A percentile compares a stretch with the other conserved stretches of the same genome.
Conservation (phyloP, 495 filamentous ascomycete species). For the Aspergillus nanangensis region DNA sequence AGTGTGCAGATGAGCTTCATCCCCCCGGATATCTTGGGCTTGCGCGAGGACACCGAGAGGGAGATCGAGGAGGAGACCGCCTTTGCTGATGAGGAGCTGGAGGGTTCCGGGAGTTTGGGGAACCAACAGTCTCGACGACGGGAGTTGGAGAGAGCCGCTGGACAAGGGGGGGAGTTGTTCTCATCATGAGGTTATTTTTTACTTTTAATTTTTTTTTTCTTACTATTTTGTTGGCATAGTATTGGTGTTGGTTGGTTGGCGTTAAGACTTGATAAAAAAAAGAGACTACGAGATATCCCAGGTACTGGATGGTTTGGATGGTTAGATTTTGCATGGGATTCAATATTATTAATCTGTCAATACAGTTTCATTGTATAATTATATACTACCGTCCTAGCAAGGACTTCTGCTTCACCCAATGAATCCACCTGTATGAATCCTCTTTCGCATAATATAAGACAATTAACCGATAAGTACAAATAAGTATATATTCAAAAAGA, state of each 20-base stretch:
- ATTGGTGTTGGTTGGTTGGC: constrained; percentile 9
- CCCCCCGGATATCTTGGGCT: constrained; percentile 67
- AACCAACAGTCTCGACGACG: constrained; percentile 25
- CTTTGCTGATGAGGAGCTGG: constrained; percentile 48
- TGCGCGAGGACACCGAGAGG: constrained; percentile 76
- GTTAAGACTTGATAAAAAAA: no score
- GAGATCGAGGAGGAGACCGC: constrained; percentile 68
- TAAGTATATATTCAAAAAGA: not conserved
- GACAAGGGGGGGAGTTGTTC: constrained; percentile 39
- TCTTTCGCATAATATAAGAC: no score
- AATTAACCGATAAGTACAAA: no score
- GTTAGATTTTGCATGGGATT: no score
- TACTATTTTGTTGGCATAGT: not conserved
- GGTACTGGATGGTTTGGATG: no score
- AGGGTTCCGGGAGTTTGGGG: constrained; percentile 37
- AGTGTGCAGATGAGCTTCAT: constrained; percentile 83
- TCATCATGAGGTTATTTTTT: constrained; percentile 11
- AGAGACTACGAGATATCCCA: no score
- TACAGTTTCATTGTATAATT: no score
- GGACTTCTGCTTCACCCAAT: no score
- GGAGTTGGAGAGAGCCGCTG: constrained; percentile 40
- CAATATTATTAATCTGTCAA: no score
- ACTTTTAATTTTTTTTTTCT: constrained; percentile 1
- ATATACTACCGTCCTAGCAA: no score
- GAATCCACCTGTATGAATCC: no score